These are phyloP conservation scores for Penicillium freii DNA, from an alignment of 2,329 filamentous ascomycete species.

Conservation along the genomic window DNA sequence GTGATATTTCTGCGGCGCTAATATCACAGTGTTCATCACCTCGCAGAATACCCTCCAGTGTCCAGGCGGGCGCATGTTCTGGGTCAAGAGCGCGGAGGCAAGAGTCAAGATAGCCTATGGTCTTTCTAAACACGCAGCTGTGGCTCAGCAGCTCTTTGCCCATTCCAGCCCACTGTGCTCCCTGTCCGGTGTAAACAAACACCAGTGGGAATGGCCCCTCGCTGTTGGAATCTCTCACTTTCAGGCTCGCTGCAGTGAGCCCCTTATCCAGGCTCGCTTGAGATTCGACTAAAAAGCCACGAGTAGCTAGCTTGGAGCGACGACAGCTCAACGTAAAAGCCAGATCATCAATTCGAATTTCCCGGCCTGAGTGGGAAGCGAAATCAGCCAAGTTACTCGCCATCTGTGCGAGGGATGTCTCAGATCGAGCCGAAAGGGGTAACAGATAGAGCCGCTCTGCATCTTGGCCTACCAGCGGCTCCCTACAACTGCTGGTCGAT, in stretches of 20 bases:
- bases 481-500: background rate
- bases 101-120: background rate
- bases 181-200: conserved; percentile 30
- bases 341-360: background rate
- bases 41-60: background rate
- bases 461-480: background rate
- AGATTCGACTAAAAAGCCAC: background rate
- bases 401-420: background rate
- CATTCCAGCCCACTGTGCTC: conserved; percentile 23
- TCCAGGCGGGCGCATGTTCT: background rate
- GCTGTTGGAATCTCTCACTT: background rate
- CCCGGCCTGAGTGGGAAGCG: background rate
- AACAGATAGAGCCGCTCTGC: background rate
- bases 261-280: background rate
- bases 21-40: background rate
- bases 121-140: background rate
- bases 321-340: background rate
- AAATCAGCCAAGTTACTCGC: background rate
- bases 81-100: background rate
- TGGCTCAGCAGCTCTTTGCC: background rate
- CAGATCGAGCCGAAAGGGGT: background rate
- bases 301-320: background rate
- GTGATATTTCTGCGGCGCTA: background rate
- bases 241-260: background rate
- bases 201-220: background rate